phyloP scores from a whole-genome alignment of 164 flowering plant genomes.

The Annona squamosa region DNA sequence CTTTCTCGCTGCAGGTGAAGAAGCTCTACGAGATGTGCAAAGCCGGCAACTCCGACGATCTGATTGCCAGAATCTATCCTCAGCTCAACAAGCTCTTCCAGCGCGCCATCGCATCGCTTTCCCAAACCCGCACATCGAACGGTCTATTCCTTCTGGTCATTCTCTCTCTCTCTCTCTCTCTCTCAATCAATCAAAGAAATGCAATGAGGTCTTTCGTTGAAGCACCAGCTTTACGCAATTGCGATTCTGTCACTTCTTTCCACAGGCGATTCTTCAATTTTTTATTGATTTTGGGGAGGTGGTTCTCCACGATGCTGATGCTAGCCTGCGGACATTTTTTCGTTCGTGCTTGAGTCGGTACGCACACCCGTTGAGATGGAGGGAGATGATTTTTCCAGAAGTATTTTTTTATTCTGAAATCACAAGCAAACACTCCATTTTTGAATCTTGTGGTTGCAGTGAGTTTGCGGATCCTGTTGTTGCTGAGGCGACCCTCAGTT shows the following conservation, averaged over 20 bases:
- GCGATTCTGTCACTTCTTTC: constrained; percentile 7
- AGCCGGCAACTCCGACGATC: constrained; percentile 74
- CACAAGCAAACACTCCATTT: constrained; percentile 1
- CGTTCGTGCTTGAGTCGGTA: constrained; percentile 95
- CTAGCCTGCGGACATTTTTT: constrained; percentile 68
- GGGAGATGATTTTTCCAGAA: not conserved
- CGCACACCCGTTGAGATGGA: not conserved
- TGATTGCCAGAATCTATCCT: constrained; percentile 82
- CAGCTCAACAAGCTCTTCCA: constrained; percentile 78
- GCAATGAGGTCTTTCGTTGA: too few species aligned
- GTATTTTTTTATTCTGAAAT: not conserved
- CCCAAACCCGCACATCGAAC: constrained; percentile 62
- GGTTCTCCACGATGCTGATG: constrained; percentile 90
- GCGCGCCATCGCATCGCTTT: constrained; percentile 59
- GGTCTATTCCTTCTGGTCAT: constrained; percentile 86
- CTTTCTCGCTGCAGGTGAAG: constrained; percentile 43
- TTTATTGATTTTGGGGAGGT: constrained; percentile 87
- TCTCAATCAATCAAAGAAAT: too few species aligned
- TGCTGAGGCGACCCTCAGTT: constrained; percentile 81
- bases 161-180: not conserved
- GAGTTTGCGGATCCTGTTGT: constrained; percentile 91
- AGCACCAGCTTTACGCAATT: too few species aligned
- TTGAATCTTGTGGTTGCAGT: constrained; percentile 42
- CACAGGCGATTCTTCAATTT: constrained; percentile 87
- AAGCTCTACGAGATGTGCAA: constrained; percentile 60